Evolutionary conservation across 768 basidiomycete species (phyloP).

Genomic region (Suillus fuscotomentosus): DNA sequence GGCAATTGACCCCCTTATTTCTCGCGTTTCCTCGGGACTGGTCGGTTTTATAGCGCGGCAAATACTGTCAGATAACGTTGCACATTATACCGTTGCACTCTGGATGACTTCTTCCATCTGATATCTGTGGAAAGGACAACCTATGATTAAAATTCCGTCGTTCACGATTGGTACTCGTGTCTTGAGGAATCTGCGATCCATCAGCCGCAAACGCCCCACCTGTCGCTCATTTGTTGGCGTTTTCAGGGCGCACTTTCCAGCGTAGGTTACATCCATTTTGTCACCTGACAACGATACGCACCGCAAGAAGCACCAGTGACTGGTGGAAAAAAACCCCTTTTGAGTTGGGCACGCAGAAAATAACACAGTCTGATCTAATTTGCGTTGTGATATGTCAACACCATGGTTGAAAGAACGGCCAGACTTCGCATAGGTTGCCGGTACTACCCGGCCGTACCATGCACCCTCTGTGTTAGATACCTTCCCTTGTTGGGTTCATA

Average conservation of each 20-base stretch:
- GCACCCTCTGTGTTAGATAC: background rate
- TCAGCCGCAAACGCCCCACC: background rate
- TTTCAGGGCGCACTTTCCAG: background rate
- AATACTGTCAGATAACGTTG: background rate
- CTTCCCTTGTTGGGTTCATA: background rate
- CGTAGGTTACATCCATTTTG: background rate
- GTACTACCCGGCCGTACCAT: background rate
- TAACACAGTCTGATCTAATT: background rate
- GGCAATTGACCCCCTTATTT: background rate
- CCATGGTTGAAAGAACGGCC: background rate
- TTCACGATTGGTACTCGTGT: background rate
- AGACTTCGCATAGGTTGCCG: background rate
- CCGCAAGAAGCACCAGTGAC: background rate
- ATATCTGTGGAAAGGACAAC: background rate
- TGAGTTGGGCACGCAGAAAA: background rate
- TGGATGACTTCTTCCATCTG: background rate
- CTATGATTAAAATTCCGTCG: background rate
- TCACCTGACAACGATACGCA: background rate
- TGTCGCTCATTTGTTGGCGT: background rate
- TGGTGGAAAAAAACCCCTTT: background rate
- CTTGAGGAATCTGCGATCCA: background rate
- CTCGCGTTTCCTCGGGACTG: background rate
- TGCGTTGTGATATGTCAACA: background rate
- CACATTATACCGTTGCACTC: background rate
- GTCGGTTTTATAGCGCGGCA: background rate